Conservation (phyloP, 2,329 filamentous ascomycete species). For the Verticillium alfalfae region DNA sequence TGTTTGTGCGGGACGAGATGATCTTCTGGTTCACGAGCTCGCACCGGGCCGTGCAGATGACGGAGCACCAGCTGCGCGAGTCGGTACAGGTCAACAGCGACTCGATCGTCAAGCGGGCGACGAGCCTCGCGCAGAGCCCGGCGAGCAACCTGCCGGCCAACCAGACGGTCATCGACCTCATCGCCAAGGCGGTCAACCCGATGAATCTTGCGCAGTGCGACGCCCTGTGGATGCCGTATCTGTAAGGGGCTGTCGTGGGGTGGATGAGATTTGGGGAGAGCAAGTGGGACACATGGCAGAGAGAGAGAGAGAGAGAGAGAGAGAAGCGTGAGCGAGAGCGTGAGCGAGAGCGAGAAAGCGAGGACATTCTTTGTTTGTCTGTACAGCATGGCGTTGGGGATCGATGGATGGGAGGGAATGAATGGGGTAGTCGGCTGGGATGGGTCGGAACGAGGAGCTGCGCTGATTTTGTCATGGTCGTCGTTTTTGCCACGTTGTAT, state of each 20-base stretch:
- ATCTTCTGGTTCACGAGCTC: constrained; percentile 89
- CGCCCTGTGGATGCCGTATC: constrained; percentile 94
- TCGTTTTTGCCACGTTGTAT: neutral
- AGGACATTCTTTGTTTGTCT: neutral
- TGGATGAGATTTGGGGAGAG: neutral
- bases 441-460: neutral
- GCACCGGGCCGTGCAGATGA: constrained; percentile 54
- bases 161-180: constrained; percentile 92
- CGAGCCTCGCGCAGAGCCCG: constrained; percentile 74
- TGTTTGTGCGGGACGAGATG: constrained; percentile 97
- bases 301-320: neutral
- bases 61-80: constrained; percentile 66
- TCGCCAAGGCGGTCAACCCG: constrained; percentile 89
- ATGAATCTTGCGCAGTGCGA: constrained; percentile 84
- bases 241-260: constrained; percentile 42
- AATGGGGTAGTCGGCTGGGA: neutral
- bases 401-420: neutral
- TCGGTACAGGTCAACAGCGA: constrained; percentile 83
- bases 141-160: constrained; percentile 84
- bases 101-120: constrained; percentile 83
- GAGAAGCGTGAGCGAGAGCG: neutral
- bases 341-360: neutral
- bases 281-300: neutral
- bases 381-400: neutral
- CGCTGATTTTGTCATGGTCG: neutral